Base-by-base conservation (phyloP, 768 basidiomycete genomes). In the Boletellus sp. region DNA sequence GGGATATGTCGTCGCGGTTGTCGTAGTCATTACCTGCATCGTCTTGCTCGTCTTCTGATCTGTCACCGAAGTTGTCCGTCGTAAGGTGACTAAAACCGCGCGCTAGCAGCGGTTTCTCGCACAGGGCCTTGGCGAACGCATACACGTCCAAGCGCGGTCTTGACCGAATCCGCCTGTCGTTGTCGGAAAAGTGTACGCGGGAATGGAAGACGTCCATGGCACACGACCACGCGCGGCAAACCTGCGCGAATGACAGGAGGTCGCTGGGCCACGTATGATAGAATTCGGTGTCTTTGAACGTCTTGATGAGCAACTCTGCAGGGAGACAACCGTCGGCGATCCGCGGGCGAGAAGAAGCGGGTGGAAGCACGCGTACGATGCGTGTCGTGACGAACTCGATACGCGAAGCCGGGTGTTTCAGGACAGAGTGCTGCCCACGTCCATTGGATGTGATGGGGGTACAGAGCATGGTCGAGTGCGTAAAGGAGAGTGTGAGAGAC, bases 171-270 rank as follows among this genome's bases (percentile, higher is more conserved):
- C 12, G 11, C 8, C 13, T 31, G 20, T 43, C 51, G 2, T 52
- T 51, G 32, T 63, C 57, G 9, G 61, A 61, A 40, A 63, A 63
- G 24, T 4, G 32, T 10, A 61, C 4, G 2, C 41, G 45, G 19
- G 53, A 17, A 19, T 51, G 58, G 24, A 62, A 53, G 23, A 62
- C 20, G 1, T 53, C 47, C 55, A 62, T 60, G 23, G 61, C 61
- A 26, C 61, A 62, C 15, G 55, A 46, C 61, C 61, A 62, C 13
- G 61, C 43, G 3, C 52, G 55, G 20, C 61, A 62, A 3, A 60
- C 61, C 12, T 60, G 61, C 13, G 61, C 61, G n/a, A 63, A 62
- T 0, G 61, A 63, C 2, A 62, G 43, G 8, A 62, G 43, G 52
- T 62, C 61, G 17, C 36, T 17, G 20, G 54, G 53, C 61, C 61